Evolutionary conservation across 257 asterid genomes (phyloP), one percentile per base, ranked within the genome.

Genomic region (Linaria vulgaris): DNA sequence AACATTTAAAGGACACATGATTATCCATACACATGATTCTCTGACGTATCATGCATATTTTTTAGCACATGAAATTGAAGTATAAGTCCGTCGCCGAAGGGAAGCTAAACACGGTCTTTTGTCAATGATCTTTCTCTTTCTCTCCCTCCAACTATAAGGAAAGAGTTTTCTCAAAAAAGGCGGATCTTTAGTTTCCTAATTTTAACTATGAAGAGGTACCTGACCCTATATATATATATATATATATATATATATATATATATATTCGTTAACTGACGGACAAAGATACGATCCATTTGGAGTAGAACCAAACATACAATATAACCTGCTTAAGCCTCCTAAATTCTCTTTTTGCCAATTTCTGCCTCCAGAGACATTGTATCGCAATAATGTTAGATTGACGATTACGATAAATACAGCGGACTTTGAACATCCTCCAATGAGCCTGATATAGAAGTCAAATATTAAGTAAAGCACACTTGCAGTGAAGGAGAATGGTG

Each of bases 291-390:
- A 30, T 14, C 17, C 39, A 20, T 17, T 34, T 52, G 9, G 34
- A 67, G 52, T 30, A 17, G 52, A 37, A 41, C 19, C 47, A 59
- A 17, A 30, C 16, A 37, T 12, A 31, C 46, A 12, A 20, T 19
- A n/a, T n/a, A 73, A 94, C 99, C 97, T 94, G 80, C 78, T 80
- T 94, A 74, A 94, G 99, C 84, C 72, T 85, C 77, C 90, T 77
- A 70, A 90, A 66, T 73, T 90, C 95, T 78, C 90, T 78, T 79
- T 80, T 85, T 11, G 99, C 97, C 85, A 90, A 64, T 74, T 90
- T 94, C 64, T 59, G 94, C 84, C 96, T 82, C 99, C 99, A 94
- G 72, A 79, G 84, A 75, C 97, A 87, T 79, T 94, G 99, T 66
- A 94, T 85, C 23, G 94, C 82, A 64, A 94, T 74, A 75, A 90